Evolutionary conservation across 306 rosid genomes (phyloP).

Genomic region (Senna tora): DNA sequence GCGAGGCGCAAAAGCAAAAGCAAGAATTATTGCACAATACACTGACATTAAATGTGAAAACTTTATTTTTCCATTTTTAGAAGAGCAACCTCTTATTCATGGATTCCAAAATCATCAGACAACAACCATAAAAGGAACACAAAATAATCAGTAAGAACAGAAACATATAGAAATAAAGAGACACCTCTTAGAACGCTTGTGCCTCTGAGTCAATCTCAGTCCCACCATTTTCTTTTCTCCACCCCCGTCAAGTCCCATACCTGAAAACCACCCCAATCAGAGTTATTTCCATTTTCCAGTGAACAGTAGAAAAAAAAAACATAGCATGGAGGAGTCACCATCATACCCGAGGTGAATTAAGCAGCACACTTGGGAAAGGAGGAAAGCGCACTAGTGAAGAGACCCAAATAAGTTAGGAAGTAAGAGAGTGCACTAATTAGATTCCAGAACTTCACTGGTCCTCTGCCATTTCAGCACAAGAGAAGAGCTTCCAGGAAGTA

Average conservation of each 20-base stretch:
- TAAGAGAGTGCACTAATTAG: too few relatives aligned
- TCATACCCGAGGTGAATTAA: conserved; percentile 39
- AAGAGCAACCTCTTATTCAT: conserved; percentile 19
- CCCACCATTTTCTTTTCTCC: conserved; percentile 57
- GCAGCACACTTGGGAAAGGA: conserved; percentile 44
- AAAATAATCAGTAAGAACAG: conserved; percentile 34
- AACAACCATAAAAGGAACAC: conserved; percentile 29
- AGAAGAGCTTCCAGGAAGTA: conserved; percentile 46
- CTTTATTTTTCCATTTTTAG: conserved; percentile 40
- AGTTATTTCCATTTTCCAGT: conserved; percentile 40
- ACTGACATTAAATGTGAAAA: conserved; percentile 26
- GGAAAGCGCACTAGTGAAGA: conserved; percentile 30
- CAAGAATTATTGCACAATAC: conserved; percentile 16
- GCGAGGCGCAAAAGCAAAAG: conserved; percentile 25
- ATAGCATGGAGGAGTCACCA: conserved; percentile 41
- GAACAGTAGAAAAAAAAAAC: conserved; percentile 27
- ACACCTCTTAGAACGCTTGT: conserved; percentile 85
- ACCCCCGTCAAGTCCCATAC: conserved; percentile 56
- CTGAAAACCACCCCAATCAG: conserved; percentile 50
- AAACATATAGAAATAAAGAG: conserved; percentile 24
- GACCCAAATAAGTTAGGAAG: conserved; percentile 39
- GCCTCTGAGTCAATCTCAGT: conserved; percentile 60
- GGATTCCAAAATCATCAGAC: conserved; percentile 32
- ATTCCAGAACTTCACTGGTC: conserved; percentile 43
- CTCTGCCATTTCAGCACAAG: conserved; percentile 42